Base-by-base conservation (phyloP, 2,329 filamentous ascomycete genomes). In the Hymenoscyphus scutula region DNA sequence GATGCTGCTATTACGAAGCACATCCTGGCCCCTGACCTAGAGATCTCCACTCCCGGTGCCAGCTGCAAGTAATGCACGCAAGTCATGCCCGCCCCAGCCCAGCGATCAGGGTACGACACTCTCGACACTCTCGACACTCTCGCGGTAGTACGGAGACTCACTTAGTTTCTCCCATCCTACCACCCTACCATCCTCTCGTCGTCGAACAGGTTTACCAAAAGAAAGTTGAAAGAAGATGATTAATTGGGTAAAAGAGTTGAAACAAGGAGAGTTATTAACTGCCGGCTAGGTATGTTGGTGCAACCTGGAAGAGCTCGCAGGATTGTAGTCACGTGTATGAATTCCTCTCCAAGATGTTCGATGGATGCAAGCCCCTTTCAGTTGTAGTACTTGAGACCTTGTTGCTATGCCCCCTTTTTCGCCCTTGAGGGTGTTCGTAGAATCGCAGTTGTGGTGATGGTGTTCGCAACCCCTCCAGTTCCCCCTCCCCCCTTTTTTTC, bases 261-360 rank as follows among this genome's bases (percentile, higher is more conserved):
- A 34, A 34, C 1, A 34, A 1, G 10, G 32, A 34, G 32, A 34
- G 10, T 13, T 34, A 8, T 13, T 34, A 11, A 34, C 32, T 34
- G 8, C 32, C 32, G 32, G n/a, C n/a, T n/a, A n/a, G n/a, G n/a
- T n/a, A n/a, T n/a, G n/a, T n/a, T n/a, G n/a, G n/a, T n/a, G n/a
- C n/a, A n/a, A 8, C 32, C 32, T 13, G 15, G 10, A 34, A 34
- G 32, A 34, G 32, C 32, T 34, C 41, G 19, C 41, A 48, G 19
- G 41, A 48, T n/a, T n/a, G n/a, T 25, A 48, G 41, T 48, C 41
- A 48, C 41, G 19, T 48, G 41, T 48, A 25, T 48, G n/a, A 48
- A 25, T 48, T 48, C 19, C 5, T 48, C 41, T 48, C n/a, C 41
- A 48, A 48, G 19, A 48, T 25, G 1, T 11, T 11, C 41, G 8